These are phyloP conservation scores for Uromyces viciae-fabae DNA, from an alignment of 1,284 basidiomycete genomes.

Conservation along the genomic window DNA sequence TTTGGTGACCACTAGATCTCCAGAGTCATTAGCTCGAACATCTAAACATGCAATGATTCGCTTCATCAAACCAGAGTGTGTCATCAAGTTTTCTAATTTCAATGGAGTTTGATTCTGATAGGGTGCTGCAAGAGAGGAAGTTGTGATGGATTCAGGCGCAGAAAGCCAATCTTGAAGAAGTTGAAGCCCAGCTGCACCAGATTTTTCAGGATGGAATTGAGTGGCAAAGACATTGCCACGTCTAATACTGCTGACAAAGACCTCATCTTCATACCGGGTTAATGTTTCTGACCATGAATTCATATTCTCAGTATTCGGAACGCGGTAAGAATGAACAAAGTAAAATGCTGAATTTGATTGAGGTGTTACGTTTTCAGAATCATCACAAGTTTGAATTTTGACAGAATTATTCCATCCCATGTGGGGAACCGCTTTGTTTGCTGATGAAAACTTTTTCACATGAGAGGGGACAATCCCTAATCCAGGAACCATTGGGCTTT, in stretches of 20 bases:
- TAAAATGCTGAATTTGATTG: constrained; percentile 69
- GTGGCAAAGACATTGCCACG: constrained; percentile 84
- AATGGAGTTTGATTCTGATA: background rate
- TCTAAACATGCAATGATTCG: constrained; percentile 97
- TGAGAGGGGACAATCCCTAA: constrained; percentile 70
- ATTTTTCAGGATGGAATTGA: constrained; percentile 99
- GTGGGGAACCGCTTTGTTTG: constrained; percentile 82
- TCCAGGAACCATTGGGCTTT: constrained; percentile 64
- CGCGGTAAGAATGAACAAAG: constrained; percentile 95
- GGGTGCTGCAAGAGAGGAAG: constrained; percentile 39
- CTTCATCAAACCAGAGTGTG: constrained; percentile 69
- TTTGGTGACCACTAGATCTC: constrained; percentile 98
- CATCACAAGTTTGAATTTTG: constrained; percentile 56
- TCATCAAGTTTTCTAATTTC: constrained; percentile 51
- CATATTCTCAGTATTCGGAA: constrained; percentile 63
- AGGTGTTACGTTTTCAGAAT: constrained; percentile 55
- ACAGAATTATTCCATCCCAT: constrained; percentile 86
- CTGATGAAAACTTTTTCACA: constrained; percentile 66
- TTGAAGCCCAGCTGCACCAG: constrained; percentile 79
- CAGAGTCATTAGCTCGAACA: constrained; percentile 86
- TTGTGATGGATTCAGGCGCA: constrained; percentile 47
- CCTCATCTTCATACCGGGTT: constrained; percentile 87
- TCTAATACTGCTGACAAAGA: constrained; percentile 82
- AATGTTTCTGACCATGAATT: constrained; percentile 73
- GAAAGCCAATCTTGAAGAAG: constrained; percentile 78